Evolutionary conservation across 345 rosid genomes (phyloP).

Genomic region (Brassica rapa): DNA sequence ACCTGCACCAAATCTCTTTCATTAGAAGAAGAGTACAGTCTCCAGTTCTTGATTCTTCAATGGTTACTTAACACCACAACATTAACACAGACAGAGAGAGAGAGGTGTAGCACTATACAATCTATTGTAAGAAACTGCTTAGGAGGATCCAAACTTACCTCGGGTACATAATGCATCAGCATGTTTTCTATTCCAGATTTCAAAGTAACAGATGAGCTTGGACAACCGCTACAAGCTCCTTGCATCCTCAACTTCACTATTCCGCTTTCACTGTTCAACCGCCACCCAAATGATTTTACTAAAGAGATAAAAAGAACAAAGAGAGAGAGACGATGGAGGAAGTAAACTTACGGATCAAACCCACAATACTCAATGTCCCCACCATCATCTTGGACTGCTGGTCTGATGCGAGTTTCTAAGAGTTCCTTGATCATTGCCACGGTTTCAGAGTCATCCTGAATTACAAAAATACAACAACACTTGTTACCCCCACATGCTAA

Average conservation of each 20-base stretch:
- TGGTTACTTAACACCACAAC: not conserved
- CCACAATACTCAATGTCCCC: slow-evolving; percentile 92
- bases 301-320: not conserved
- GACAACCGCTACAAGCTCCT: slow-evolving; percentile 99
- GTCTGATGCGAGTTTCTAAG: slow-evolving; percentile 90
- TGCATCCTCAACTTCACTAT: slow-evolving; percentile 89
- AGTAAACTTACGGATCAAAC: slow-evolving; percentile 69
- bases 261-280: slow-evolving; percentile 70
- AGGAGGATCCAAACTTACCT: slow-evolving; percentile 53
- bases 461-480: not conserved
- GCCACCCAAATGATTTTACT: not conserved
- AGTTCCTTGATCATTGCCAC: slow-evolving; percentile 98
- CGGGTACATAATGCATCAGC: slow-evolving; percentile 97
- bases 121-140: slow-evolving; percentile 1
- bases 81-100: not conserved
- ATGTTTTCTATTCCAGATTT: slow-evolving; percentile 98
- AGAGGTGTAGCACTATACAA: not conserved
- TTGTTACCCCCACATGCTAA: not conserved
- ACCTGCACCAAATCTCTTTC: slow-evolving; percentile 51
- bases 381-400: slow-evolving; percentile 98
- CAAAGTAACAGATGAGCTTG: slow-evolving; percentile 92
- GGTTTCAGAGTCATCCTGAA: slow-evolving; percentile 91
- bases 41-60: slow-evolving; percentile 1
- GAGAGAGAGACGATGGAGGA: not conserved
- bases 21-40: not conserved